A percentile compares a stretch with the other conserved stretches of the same genome.
Conservation (phyloP, 768 basidiomycete genomes). For the Lactarius indigo region DNA sequence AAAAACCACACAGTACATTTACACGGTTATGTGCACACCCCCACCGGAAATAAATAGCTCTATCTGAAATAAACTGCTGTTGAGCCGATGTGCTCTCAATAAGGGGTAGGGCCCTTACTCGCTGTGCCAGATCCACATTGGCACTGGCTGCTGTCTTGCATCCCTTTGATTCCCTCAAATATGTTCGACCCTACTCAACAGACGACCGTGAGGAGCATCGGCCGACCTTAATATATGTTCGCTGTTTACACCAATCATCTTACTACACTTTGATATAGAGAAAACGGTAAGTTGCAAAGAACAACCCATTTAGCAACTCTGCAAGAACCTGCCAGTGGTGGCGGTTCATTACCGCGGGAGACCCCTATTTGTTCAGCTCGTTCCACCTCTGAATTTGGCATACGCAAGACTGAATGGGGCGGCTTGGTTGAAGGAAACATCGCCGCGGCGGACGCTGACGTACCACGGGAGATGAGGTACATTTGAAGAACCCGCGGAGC, state of each 20-base stretch:
- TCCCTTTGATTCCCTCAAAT: conserved; percentile 45
- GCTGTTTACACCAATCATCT: conserved; percentile 29
- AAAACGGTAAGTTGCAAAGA: conserved; percentile 82
- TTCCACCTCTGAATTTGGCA: background rate
- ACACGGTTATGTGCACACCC: no score
- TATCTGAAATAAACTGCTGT: background rate
- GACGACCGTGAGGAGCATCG: background rate
- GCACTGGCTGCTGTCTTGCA: conserved; percentile 60
- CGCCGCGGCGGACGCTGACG: conserved; percentile 26
- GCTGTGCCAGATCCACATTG: conserved; percentile 76
- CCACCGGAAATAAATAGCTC: background rate
- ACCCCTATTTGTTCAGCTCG: background rate
- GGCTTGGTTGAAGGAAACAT: background rate
- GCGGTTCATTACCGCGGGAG: background rate
- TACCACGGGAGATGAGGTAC: conserved; percentile 77
- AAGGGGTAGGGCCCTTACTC: no score
- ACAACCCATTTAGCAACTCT: conserved; percentile 77
- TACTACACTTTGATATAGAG: conserved; percentile 63
- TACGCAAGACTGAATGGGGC: background rate
- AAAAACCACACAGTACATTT: background rate
- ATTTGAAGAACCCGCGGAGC: conserved; percentile 66
- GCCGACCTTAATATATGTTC: conserved; percentile 41
- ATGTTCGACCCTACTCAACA: background rate
- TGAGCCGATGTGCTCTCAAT: background rate
- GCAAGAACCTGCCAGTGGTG: conserved; percentile 48